These are phyloP conservation scores for Clavaria fumosa DNA, from an alignment of 768 basidiomycete species.

Conservation along the genomic window DNA sequence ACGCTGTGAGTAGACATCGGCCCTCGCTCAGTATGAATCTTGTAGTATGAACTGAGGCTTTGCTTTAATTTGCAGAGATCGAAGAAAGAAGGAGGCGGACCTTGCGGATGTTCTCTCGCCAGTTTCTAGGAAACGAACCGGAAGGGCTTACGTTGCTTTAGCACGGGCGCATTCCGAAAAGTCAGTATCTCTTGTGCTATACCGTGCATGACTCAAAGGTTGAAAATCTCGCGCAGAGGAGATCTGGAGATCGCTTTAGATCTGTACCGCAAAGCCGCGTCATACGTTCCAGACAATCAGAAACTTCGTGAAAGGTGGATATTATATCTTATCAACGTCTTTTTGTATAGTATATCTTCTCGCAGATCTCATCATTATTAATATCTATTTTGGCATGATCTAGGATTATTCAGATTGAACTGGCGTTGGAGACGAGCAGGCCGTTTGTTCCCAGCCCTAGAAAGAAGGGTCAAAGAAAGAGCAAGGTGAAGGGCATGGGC, in stretches of 20 bases:
- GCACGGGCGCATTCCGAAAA: slow-evolving; percentile 72
- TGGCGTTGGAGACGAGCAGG: slow-evolving; percentile 49
- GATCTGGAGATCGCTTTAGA: slow-evolving; percentile 68
- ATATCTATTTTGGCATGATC: slow-evolving; percentile 13
- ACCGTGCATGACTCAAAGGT: slow-evolving; percentile 1
- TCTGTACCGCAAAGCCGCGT: slow-evolving; percentile 67
- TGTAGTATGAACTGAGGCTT: slow-evolving; percentile 4
- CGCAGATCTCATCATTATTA: slow-evolving; percentile 11
- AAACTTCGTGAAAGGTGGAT: slow-evolving; percentile 83
- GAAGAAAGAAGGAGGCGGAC: slow-evolving; percentile 42
- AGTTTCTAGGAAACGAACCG: slow-evolving; percentile 66
- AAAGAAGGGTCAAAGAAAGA: slow-evolving; percentile 22
- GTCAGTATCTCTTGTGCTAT: slow-evolving; percentile 24
- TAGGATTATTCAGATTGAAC: slow-evolving; percentile 76
- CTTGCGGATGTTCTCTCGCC: slow-evolving; percentile 53
- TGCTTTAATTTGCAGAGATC: slow-evolving; percentile 30
- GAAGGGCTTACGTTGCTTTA: slow-evolving; percentile 69
- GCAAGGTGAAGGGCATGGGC: slow-evolving; percentile 1
- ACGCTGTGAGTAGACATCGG: slow-evolving; percentile 62
- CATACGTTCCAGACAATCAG: slow-evolving; percentile 73
- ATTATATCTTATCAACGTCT: slow-evolving; percentile 52
- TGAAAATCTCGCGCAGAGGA: slow-evolving; percentile 30
- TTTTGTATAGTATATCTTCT: slow-evolving; percentile 31
- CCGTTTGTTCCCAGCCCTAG: slow-evolving; percentile 46
- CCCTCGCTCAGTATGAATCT: slow-evolving; percentile 4